phyloP scores from a whole-genome alignment of 78 protist genomes.

The Anaeramoeba ignava region DNA sequence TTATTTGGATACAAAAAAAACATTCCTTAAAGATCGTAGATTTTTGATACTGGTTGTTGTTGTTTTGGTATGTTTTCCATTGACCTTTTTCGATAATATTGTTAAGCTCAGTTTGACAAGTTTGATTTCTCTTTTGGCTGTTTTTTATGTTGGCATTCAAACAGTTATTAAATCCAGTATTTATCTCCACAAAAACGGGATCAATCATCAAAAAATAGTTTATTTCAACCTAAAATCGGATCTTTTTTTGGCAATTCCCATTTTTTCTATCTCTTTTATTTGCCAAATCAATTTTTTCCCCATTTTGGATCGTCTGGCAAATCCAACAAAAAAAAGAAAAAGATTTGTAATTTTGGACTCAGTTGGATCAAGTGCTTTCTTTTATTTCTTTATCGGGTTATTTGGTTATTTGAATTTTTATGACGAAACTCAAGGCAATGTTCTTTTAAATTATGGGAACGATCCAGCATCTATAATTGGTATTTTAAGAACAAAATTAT shows the following conservation, averaged over 20 bases:
- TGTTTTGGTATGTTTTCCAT: not conserved
- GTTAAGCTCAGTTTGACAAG: not conserved
- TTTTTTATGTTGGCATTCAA: not conserved
- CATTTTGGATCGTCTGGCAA: not conserved
- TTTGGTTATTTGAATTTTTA: not conserved
- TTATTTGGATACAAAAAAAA: not conserved
- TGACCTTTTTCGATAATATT: not conserved
- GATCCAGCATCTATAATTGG: not conserved
- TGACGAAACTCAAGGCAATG: not conserved
- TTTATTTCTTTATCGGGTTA: not conserved
- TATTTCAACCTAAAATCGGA: not conserved
- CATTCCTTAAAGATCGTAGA: not conserved
- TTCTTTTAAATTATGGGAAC: not conserved
- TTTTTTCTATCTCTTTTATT: not conserved
- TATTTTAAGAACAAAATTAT: too few species aligned
- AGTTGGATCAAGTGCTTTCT: not conserved
- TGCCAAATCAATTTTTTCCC: not conserved
- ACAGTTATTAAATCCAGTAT: not conserved
- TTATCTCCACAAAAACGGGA: not conserved
- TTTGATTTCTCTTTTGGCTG: not conserved
- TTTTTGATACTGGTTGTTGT: not conserved
- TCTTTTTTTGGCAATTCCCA: not conserved
- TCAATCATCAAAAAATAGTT: not conserved
- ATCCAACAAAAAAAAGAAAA: not conserved
- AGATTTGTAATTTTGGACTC: not conserved